A percentile compares a stretch with the other conserved stretches of the same genome.
phyloP scores from a whole-genome alignment of 176 grass and related monocot species.

The Panicum miliaceum region DNA sequence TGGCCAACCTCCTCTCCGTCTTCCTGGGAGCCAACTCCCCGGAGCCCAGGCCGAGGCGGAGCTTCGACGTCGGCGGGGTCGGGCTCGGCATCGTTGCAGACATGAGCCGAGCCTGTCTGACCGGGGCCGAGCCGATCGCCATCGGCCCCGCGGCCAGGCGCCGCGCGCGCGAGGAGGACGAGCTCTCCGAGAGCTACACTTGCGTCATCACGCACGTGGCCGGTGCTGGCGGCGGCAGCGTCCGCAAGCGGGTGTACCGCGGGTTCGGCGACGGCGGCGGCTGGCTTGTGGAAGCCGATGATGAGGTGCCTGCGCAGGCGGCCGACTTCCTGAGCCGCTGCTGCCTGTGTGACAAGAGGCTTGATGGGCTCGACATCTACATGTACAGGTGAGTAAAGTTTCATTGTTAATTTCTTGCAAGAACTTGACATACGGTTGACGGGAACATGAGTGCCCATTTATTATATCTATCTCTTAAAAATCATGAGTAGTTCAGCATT shows the following conservation, averaged over 20 bases:
- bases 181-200: slow-evolving; percentile 72
- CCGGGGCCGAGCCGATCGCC: slow-evolving; percentile 52
- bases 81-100: slow-evolving; percentile 62
- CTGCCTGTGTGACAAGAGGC: slow-evolving; percentile 59
- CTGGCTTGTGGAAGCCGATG: slow-evolving; percentile 25
- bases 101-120: slow-evolving; percentile 39
- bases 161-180: slow-evolving; percentile 38
- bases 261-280: slow-evolving; percentile 34
- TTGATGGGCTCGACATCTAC: slow-evolving; percentile 72
- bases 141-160: slow-evolving; percentile 33
- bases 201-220: slow-evolving; percentile 62
- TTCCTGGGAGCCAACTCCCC: slow-evolving; percentile 41
- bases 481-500: background rate
- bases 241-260: slow-evolving; percentile 61
- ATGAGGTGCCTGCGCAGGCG: slow-evolving; percentile 37
- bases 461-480: background rate
- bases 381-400: slow-evolving; percentile 55
- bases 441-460: background rate
- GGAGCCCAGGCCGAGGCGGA: slow-evolving; percentile 40
- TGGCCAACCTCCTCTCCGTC: slow-evolving; percentile 46
- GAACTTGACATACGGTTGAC: background rate
- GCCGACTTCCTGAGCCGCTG: slow-evolving; percentile 57
- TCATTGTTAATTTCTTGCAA: background rate
- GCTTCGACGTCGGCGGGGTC: slow-evolving; percentile 48
- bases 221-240: slow-evolving; percentile 35